Evolutionary conservation across 805 yeast genomes (phyloP).

Genomic region (Metahyphopichia silvanorum): DNA sequence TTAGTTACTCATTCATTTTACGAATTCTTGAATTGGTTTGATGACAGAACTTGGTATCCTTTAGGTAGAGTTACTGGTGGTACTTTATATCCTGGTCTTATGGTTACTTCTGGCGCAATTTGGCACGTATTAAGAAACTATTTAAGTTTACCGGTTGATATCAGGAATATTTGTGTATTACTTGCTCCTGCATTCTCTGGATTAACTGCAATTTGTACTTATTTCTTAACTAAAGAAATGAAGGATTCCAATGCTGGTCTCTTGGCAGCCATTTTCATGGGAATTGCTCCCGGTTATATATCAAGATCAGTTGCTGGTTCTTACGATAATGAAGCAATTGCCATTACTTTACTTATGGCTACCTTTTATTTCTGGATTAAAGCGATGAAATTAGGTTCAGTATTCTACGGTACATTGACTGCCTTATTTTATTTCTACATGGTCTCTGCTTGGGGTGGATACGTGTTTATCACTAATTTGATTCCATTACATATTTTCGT

Average conservation of each 20-base stretch:
- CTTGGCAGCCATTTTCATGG: constrained; percentile 90
- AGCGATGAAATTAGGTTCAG: constrained; percentile 86
- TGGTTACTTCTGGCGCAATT: constrained; percentile 94
- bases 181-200: constrained; percentile 97
- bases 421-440: constrained; percentile 93
- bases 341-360: constrained; percentile 91
- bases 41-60: constrained; percentile 99
- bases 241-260: constrained; percentile 88
- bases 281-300: constrained; percentile 97
- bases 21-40: constrained; percentile 96
- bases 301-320: constrained; percentile 98
- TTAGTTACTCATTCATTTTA: constrained; percentile 79
- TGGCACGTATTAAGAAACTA: constrained; percentile 65
- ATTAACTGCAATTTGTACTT: constrained; percentile 86
- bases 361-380: constrained; percentile 96
- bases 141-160: constrained; percentile 82
- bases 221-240: constrained; percentile 83
- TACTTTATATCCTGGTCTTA: constrained; percentile 93
- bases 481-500: constrained; percentile 94
- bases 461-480: constrained; percentile 96
- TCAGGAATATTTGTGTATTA: constrained; percentile 91
- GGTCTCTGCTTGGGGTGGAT: constrained; percentile 99
- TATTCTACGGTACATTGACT: constrained; percentile 76
- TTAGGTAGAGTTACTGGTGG: constrained; percentile 99
- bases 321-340: constrained; percentile 98